Conservation (phyloP, 1,284 basidiomycete genomes). For the Sporisorium exsertum region DNA sequence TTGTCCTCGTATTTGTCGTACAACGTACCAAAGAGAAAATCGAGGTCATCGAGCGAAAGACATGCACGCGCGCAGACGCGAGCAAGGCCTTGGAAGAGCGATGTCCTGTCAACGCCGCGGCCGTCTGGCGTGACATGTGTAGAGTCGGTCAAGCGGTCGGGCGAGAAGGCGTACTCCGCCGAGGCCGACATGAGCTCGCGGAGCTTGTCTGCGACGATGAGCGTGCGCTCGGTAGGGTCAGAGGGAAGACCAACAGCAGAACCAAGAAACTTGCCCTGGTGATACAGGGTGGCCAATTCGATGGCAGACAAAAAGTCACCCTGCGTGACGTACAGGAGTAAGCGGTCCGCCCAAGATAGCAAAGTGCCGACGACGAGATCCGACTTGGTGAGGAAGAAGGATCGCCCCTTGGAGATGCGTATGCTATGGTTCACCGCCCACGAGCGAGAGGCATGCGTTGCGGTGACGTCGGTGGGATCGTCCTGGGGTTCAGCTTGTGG, state of each 20-base stretch:
- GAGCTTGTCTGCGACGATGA: slow-evolving; percentile 81
- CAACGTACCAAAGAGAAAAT: slow-evolving; percentile 87
- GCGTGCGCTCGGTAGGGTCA: slow-evolving; percentile 74
- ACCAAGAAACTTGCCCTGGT: slow-evolving; percentile 82
- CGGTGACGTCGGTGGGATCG: background rate
- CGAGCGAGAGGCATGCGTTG: slow-evolving; percentile 6
- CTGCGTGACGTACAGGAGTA: slow-evolving; percentile 83
- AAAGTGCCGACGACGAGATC: slow-evolving; percentile 85
- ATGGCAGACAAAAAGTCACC: slow-evolving; percentile 93
- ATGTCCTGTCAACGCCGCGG: slow-evolving; percentile 89
- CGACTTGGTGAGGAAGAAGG: slow-evolving; percentile 78
- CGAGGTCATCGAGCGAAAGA: slow-evolving; percentile 81
- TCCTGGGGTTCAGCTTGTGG: slow-evolving; percentile 21
- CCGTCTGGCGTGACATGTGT: slow-evolving; percentile 86
- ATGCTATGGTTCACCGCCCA: slow-evolving; percentile 73
- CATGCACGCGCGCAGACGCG: slow-evolving; percentile 83
- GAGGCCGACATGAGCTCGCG: slow-evolving; percentile 88
- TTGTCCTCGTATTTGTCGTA: slow-evolving; percentile 88
- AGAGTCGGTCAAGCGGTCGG: slow-evolving; percentile 88
- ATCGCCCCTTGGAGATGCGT: slow-evolving; percentile 85
- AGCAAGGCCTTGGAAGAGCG: slow-evolving; percentile 89
- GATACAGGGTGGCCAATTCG: slow-evolving; percentile 84
- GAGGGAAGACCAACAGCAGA: slow-evolving; percentile 89
- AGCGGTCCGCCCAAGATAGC: slow-evolving; percentile 93
- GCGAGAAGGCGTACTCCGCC: slow-evolving; percentile 88